phyloP scores from a whole-genome alignment of 805 yeast genomes.

The Wickerhamiella qilinensis region DNA sequence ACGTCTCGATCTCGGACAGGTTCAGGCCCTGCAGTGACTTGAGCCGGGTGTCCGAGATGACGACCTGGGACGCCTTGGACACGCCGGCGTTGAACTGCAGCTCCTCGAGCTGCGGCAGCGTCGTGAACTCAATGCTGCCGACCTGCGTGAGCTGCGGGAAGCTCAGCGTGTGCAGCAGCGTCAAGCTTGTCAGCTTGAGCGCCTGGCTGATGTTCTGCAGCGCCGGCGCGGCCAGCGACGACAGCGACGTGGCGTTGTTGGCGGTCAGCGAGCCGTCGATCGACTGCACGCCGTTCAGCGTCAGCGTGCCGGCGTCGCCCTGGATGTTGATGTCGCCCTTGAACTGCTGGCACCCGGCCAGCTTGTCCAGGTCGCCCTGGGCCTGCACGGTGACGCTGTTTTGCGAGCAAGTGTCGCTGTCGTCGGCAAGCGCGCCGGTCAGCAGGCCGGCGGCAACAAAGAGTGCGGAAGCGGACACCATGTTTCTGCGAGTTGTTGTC shows the following conservation, averaged over 20 bases:
- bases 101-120: slow-evolving; percentile 67
- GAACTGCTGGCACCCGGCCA: slow-evolving; percentile 61
- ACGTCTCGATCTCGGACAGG: slow-evolving; percentile 21
- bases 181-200: slow-evolving; percentile 45
- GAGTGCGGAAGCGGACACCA: slow-evolving; percentile 8
- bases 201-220: slow-evolving; percentile 60
- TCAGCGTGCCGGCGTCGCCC: slow-evolving; percentile 31
- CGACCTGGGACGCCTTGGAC: slow-evolving; percentile 52
- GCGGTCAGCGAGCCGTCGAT: slow-evolving; percentile 62
- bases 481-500: too few relatives aligned
- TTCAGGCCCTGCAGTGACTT: slow-evolving; percentile 25
- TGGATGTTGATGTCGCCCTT: slow-evolving; percentile 70
- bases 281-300: slow-evolving; percentile 55
- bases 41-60: slow-evolving; percentile 29
- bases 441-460: slow-evolving; percentile 9
- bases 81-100: slow-evolving; percentile 59
- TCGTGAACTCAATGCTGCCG: slow-evolving; percentile 62
- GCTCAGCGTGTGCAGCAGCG: slow-evolving; percentile 48
- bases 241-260: slow-evolving; percentile 46
- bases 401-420: slow-evolving; percentile 24
- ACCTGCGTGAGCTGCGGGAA: slow-evolving; percentile 70
- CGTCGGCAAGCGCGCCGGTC: slow-evolving; percentile 6
- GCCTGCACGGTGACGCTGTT: slow-evolving; percentile 44
- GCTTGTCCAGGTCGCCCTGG: slow-evolving; percentile 60
- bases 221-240: slow-evolving; percentile 59